A percentile compares a stretch with the other conserved stretches of the same genome.
Conservation (phyloP, 2,329 filamentous ascomycete species). For the Penicillium polonicum region DNA sequence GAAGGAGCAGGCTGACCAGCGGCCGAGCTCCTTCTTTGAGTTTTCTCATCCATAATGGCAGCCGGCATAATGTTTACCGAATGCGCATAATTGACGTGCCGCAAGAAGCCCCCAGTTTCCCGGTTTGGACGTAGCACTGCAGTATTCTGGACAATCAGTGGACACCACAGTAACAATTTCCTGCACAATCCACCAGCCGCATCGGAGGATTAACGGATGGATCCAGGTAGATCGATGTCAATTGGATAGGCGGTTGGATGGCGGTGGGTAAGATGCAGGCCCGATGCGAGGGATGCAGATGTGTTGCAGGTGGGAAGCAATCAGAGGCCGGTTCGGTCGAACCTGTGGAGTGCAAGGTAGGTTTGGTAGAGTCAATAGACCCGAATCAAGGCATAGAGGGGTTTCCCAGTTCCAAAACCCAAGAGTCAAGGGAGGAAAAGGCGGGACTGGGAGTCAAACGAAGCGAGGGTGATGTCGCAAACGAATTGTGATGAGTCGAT, state of each 20-base stretch:
- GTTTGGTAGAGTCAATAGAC: slow-evolving; percentile 6
- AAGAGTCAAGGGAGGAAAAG: slow-evolving; percentile 3
- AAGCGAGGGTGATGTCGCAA: slow-evolving; percentile 15
- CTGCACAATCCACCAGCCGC: slow-evolving; percentile 15
- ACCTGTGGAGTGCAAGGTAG: slow-evolving; percentile 16
- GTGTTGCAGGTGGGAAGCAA: slow-evolving; percentile 13
- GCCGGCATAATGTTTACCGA: slow-evolving; percentile 17
- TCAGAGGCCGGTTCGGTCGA: slow-evolving; percentile 9
- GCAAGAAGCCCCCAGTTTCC: slow-evolving; percentile 17
- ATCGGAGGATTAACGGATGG: slow-evolving; percentile 20
- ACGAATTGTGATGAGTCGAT: slow-evolving; percentile 14
- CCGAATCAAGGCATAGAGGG: slow-evolving; percentile 1
- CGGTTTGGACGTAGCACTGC: slow-evolving; percentile 18
- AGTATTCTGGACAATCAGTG: slow-evolving; percentile 22
- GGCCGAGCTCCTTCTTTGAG: slow-evolving; percentile 26
- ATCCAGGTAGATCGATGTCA: background rate
- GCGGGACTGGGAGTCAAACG: background rate
- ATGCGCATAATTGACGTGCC: slow-evolving; percentile 30
- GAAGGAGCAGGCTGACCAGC: slow-evolving; percentile 26
- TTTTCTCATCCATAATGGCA: slow-evolving; percentile 28
- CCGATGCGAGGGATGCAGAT: slow-evolving; percentile 25
- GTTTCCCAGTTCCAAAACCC: background rate
- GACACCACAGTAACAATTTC: slow-evolving; percentile 5
- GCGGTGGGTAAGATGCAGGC: slow-evolving; percentile 6
- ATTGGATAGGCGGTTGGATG: slow-evolving; percentile 15